Base-by-base conservation (phyloP, 495 filamentous ascomycete genomes). In the Aspergillus funiculosus region DNA sequence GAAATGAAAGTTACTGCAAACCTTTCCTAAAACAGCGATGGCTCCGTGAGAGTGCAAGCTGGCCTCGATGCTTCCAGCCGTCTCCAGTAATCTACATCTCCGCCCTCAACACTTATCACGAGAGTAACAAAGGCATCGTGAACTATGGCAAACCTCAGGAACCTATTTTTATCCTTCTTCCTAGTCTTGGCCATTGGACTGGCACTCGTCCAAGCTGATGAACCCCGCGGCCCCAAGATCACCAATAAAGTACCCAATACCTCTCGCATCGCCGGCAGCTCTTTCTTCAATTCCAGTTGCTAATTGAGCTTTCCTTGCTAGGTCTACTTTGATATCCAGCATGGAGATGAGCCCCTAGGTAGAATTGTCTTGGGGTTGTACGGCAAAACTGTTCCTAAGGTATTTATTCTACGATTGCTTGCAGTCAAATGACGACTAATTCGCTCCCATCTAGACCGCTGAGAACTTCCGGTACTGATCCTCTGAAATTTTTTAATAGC, bases 381-480 rank as follows among this genome's bases (percentile, higher is more conserved):
- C 61, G 92, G 94, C 62, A 94, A 94, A 80, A 97, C 92, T 30
- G 88, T 94, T n/a, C 92, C 92, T 47, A 84, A 88, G 82, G 81
- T 83, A 62, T 42, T 53, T 56, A 27, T 26, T 10, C 22, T 25
- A 18, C 9, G 22, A n/a, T 32, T 4, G 9, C 5, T 24, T n/a
- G 3, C 5, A 8, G 34, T 11, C 10, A 13, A n/a, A 37, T 46
- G 31, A 39, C 61, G 27, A 42, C 42, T 37, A 40, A 38, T 26
- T 20, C 48, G 21, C 8, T 20, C 41, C 18, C 28, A 13, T n/a
- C n/a, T 53, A 87, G 82, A 98, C 92, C 15, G 80, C 82, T 41
- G 94, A 98, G 77, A 98, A 98, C 79, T 98, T 98, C 83, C 86
- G 89, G 76, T 73, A 71, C 48, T 58, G 27, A 29, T 20, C 5